These are phyloP conservation scores for Neltuma alba DNA, from an alignment of 306 rosid genomes.

Conservation along the genomic window DNA sequence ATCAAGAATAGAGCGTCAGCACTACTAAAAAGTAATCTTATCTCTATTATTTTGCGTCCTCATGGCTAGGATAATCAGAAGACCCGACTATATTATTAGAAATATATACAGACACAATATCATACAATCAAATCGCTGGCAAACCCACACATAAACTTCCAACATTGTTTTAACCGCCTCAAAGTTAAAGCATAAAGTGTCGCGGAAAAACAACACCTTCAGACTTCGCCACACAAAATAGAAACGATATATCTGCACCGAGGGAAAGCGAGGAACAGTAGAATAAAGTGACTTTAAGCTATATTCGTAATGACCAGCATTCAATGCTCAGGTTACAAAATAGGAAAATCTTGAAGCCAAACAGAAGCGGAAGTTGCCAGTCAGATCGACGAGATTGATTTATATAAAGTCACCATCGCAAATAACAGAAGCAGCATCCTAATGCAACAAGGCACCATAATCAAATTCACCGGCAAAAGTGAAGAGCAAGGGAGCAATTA, in stretches of 20 bases:
- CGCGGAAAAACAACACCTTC: background rate
- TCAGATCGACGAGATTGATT: background rate
- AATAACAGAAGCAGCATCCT: background rate
- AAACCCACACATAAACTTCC: conserved; percentile 16
- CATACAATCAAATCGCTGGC: background rate
- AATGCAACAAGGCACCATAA: background rate
- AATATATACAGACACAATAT: background rate
- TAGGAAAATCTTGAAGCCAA: background rate
- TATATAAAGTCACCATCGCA: background rate
- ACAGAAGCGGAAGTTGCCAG: background rate
- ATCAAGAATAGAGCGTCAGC: background rate
- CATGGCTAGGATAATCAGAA: conserved; percentile 4
- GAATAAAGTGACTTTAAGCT: background rate
- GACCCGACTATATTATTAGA: conserved; percentile 9
- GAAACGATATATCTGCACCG: background rate
- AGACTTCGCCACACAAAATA: background rate
- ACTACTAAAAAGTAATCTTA: background rate
- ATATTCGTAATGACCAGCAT: background rate
- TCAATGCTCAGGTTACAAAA: background rate
- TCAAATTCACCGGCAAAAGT: background rate
- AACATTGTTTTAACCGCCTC: background rate
- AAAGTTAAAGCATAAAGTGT: background rate
- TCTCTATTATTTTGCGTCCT: background rate
- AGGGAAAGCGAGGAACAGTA: background rate
- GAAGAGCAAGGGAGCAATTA: background rate